Base-by-base conservation (phyloP, 1,284 basidiomycete species). In the Afroboletus lepidellus region DNA sequence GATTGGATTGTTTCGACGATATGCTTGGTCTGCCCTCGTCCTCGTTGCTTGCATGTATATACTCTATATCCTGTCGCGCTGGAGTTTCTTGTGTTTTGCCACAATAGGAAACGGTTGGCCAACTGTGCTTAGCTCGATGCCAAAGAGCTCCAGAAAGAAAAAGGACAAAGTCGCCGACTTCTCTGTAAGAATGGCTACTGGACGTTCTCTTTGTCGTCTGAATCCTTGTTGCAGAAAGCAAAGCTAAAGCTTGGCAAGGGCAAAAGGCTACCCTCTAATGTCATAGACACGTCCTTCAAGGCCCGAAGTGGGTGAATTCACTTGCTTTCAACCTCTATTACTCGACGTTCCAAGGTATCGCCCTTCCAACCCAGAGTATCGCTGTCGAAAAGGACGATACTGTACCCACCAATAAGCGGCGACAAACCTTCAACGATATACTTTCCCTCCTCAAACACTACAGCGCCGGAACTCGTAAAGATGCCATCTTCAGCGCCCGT, bases 241-340 rank as follows among this genome's bases (percentile, higher is more conserved):
- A 98, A 92, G 70, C 80, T 96, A 42, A 98, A 97, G 72, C 87
- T 99, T 46, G 96, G 96, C 32, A 98, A 96, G 71, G 93, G 92
- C 44, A 98, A 96, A 70, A 84, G 90, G 65, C 66, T 76, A 8
- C 79, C 93, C 9, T 81, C 75, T 48, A 98, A 98, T 80, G 90
- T 85, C 9, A 85, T 97, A 58, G 92, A 98, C 70, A 98, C 95
- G 1, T 94, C 94, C 0, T 98, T 96, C 82, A 97, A 94, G 70
- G 86, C 93, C 39, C 81, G 91, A 58, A 93, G 93, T 94, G 61
- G 57, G 78, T 56, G 51, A 30, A 49, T 1, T n/a, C 30, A 2
- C 5, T 18, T 23, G 34, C 24, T 33, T 34, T 42, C 24, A 46
- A 15, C 47, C 33, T 42, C 16, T 46, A 51, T 52, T 30, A 36